Evolutionary conservation across 208 protist species (phyloP).

Genomic region (Novymonas esmeraldas): DNA sequence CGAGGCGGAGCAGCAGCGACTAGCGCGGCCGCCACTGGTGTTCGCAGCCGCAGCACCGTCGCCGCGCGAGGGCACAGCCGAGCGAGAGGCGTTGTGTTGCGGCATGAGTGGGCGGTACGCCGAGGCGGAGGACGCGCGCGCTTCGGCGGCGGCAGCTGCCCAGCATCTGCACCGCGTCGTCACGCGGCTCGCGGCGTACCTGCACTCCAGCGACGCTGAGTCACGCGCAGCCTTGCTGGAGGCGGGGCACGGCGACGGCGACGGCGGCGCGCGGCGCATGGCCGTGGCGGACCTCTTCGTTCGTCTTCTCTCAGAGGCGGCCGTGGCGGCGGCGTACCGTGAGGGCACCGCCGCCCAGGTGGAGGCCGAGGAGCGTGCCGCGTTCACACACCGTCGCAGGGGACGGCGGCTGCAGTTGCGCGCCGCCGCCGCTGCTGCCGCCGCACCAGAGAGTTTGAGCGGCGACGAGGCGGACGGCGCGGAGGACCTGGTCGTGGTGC

Average conservation of each 20-base stretch:
- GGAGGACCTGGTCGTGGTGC: constrained; percentile 14
- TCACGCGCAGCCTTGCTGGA: background rate
- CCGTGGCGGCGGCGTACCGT: constrained; percentile 49
- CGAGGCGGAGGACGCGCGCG: constrained; percentile 5
- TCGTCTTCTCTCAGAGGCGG: constrained; percentile 41
- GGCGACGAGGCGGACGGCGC: background rate
- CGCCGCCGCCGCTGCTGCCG: background rate
- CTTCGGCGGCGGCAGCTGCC: constrained; percentile 1
- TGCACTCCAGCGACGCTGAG: constrained; percentile 3
- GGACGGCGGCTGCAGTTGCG: constrained; percentile 15
- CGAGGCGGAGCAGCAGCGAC: constrained; percentile 7
- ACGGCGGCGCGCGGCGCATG: background rate
- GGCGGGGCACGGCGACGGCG: background rate
- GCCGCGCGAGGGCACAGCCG: background rate
- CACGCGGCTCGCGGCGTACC: constrained; percentile 17
- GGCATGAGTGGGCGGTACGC: constrained; percentile 23
- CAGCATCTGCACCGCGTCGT: constrained; percentile 16
- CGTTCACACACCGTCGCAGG: constrained; percentile 10
- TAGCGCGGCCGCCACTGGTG: constrained; percentile 15
- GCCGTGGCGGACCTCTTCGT: constrained; percentile 24
- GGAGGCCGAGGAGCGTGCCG: constrained; percentile 34
- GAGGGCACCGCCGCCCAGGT: constrained; percentile 35
- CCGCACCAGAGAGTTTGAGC: too few species aligned
- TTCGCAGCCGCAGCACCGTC: constrained; percentile 3
- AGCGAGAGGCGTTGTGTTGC: background rate